Base-by-base conservation (phyloP, 345 rosid species). In the Diplotaxis tenuifolia region DNA sequence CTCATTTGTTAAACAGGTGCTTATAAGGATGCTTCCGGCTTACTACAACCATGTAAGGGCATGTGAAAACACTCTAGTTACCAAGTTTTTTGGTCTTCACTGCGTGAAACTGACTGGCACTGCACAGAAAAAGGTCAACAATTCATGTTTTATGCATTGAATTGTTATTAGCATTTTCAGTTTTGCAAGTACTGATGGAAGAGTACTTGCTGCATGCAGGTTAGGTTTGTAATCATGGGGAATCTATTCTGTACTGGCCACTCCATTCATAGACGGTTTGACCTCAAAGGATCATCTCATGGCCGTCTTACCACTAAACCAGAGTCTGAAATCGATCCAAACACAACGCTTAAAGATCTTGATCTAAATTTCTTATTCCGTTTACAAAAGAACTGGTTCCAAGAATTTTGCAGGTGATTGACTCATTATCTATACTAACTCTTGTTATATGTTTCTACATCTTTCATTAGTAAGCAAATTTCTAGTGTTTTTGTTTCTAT, bases 271-370 rank as follows among this genome's bases (percentile, higher is more conserved):
- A 85, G 98, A 67, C 89, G 96, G 40, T 95, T 92, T 25, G 99
- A 95, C 80, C 82, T 95, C 75, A 95, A 95, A 85, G 99, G 99
- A 66, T 95, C 99, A 22, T 95, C 97, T 58, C 97, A 92, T 69
- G 99, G 99, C 65, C 96, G 98, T 61, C 74, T 74, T 4, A 81
- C 86, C 11, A 92, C 96, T 22, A 81, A 85, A 62, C 94, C 97
- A 0, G 94, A 95, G 76, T 75, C 94, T 25, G 97, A 86, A 69
- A 86, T 95, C n/a, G 98, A 95, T 78, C 87, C 93, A 38, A 87
- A 86, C 16, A 87, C 91, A 10, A 95, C 97, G 22, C 98, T 95
- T 71, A 95, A 92, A 82, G 99, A 95, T 78, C 99, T 95, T 34
- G 98, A 95, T 83, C 90, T 95, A 68, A 92, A 89, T 72, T 90